These are phyloP conservation scores for Eucalyptus pauciflora DNA, from an alignment of 345 rosid genomes.

Conservation along the genomic window DNA sequence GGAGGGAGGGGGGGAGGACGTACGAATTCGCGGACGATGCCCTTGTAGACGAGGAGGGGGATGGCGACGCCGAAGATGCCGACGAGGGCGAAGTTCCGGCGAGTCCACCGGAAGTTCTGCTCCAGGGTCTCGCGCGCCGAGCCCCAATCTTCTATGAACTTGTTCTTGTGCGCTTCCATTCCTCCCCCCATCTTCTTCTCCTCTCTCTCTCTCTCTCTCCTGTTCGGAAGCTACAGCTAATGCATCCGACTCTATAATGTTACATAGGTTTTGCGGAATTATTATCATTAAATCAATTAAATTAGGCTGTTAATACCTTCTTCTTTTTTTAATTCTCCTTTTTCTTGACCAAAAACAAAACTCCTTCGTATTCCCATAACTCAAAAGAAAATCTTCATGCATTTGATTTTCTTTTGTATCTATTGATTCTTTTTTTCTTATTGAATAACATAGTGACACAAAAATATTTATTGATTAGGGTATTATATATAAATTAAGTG, in stretches of 20 bases:
- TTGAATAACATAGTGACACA: not conserved
- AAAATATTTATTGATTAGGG: not conserved
- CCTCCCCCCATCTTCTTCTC: conserved; percentile 70
- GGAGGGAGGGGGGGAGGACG: not conserved
- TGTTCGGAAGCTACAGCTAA: not conserved
- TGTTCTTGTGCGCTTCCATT: conserved; percentile 88
- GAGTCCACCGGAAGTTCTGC: conserved; percentile 89
- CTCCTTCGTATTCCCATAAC: not conserved
- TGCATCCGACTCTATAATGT: not conserved
- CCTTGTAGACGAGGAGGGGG: conserved; percentile 76
- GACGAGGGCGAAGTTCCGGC: conserved; percentile 79
- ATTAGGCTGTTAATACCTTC: not conserved
- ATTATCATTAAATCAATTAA: not conserved
- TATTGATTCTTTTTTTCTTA: not conserved
- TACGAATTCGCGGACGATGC: conserved; percentile 86
- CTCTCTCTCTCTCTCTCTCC: not conserved
- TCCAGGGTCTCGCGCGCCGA: conserved; percentile 81
- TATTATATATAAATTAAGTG: not conserved
- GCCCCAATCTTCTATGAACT: conserved; percentile 90
- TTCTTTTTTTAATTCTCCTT: not conserved
- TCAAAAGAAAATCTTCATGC: not conserved
- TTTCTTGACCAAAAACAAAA: not conserved
- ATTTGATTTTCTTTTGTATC: not conserved
- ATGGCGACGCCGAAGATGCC: conserved; percentile 86
- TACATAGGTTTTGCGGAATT: not conserved